phyloP scores from a whole-genome alignment of 495 filamentous ascomycete genomes.

The Aspergillus taichungensis region DNA sequence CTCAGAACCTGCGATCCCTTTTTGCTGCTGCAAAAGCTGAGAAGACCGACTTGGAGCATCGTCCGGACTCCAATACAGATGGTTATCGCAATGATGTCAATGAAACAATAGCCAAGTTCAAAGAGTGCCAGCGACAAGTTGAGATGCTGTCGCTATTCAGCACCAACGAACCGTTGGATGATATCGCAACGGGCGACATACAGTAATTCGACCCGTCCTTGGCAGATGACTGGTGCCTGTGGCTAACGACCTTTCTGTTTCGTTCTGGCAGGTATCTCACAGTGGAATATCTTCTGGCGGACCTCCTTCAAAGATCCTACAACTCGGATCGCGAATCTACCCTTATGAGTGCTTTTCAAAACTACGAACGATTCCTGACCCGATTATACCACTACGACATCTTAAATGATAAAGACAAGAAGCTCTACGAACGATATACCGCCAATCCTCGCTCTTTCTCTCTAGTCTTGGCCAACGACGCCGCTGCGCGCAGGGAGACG shows the following conservation, averaged over 20 bases:
- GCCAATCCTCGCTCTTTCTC: conserved; percentile 60
- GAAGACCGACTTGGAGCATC: conserved; percentile 40
- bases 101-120: conserved; percentile 57
- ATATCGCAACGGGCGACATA: conserved; percentile 74
- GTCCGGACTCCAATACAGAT: conserved; percentile 44
- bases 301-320: conserved; percentile 52
- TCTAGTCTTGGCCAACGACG: conserved; percentile 58
- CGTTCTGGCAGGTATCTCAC: conserved; percentile 51
- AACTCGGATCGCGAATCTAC: conserved; percentile 48
- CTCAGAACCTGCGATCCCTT: conserved; percentile 49
- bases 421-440: conserved; percentile 62
- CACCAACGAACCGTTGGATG: conserved; percentile 81
- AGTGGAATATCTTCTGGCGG: conserved; percentile 58
- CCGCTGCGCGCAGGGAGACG: conserved; percentile 60
- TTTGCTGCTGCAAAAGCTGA: conserved; percentile 49
- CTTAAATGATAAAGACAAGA: conserved; percentile 55
- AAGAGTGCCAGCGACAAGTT: conserved; percentile 62
- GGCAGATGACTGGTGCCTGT: conserved; percentile 21
- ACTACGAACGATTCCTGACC: conserved; percentile 70
- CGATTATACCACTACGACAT: conserved; percentile 71
- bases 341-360: conserved; percentile 51
- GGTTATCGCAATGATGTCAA: conserved; percentile 59
- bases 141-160: conserved; percentile 73
- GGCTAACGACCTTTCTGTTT: conserved; percentile 9
- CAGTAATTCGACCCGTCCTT: conserved; percentile 45